A percentile compares a stretch with the other conserved stretches of the same genome.
Conservation (phyloP, 116 monocot genomes). For the Phalaenopsis hybrid region DNA sequence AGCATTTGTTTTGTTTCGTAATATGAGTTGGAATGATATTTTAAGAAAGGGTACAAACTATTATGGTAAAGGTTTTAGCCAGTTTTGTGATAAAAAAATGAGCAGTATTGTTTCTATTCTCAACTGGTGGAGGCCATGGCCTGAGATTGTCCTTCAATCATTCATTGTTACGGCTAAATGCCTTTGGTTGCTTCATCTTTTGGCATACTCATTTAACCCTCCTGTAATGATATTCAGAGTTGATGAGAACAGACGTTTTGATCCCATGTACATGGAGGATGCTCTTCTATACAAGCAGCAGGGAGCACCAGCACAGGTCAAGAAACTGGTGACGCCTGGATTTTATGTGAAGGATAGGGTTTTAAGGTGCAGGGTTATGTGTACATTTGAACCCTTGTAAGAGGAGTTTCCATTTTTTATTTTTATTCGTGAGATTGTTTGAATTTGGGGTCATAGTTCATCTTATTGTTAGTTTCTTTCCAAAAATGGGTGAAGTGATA, state of each 20-base stretch:
- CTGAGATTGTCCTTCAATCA: conserved; percentile 54
- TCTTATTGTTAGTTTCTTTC: too few relatives aligned
- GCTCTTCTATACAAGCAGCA: conserved; percentile 27
- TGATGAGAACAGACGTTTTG: conserved; percentile 48
- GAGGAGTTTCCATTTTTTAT: too few relatives aligned
- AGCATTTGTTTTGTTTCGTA: conserved; percentile 58
- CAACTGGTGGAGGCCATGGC: conserved; percentile 66
- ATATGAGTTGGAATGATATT: conserved; percentile 80
- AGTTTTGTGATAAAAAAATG: conserved; percentile 90
- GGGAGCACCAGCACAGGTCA: conserved; percentile 38
- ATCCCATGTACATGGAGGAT: conserved; percentile 67
- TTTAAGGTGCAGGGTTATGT: conserved; percentile 5
- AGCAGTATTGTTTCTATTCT: conserved; percentile 39
- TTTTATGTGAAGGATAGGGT: conserved; percentile 71
- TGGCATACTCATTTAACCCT: conserved; percentile 69
- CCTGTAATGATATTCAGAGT: conserved; percentile 51
- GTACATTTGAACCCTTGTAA: too few relatives aligned
- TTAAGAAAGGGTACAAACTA: conserved; percentile 68
- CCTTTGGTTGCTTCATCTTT: conserved; percentile 69
- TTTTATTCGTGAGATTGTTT: too few relatives aligned
- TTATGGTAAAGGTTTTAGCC: conserved; percentile 63
- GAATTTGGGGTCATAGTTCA: too few relatives aligned
- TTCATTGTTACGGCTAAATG: conserved; percentile 71
- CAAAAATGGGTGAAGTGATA: too few relatives aligned
- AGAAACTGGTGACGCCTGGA: conserved; percentile 74